Percentiles rank a stretch among this genome's conserved stretches.
phyloP scores from a whole-genome alignment of 805 yeast species.

The Candida glaebosa region DNA sequence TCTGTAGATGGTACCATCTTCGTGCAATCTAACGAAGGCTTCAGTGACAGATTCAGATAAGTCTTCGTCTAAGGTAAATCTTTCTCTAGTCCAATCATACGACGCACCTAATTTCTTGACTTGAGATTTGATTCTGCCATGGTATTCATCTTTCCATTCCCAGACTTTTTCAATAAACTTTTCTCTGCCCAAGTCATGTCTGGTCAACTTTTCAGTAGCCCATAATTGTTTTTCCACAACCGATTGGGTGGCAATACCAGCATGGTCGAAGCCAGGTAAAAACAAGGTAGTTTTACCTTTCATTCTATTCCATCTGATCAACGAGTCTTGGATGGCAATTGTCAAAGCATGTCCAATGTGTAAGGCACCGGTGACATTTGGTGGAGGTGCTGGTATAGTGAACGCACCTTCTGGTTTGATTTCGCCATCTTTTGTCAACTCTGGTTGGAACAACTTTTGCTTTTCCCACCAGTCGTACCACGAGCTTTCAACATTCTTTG shows the following conservation, averaged over 20 bases:
- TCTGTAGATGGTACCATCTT: constrained; percentile 93
- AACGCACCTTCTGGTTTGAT: constrained; percentile 80
- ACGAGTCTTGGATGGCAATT: constrained; percentile 88
- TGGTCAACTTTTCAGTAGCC: constrained; percentile 82
- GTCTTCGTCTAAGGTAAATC: constrained; percentile 83
- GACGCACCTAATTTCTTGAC: constrained; percentile 90
- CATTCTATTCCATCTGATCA: constrained; percentile 95
- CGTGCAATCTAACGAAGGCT: constrained; percentile 87
- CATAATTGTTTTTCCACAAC: constrained; percentile 95
- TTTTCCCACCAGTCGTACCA: constrained; percentile 98
- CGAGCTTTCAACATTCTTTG: constrained; percentile 88
- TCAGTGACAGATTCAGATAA: constrained; percentile 79
- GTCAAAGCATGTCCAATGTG: constrained; percentile 99
- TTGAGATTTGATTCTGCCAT: constrained; percentile 78
- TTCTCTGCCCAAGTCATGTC: constrained; percentile 95
- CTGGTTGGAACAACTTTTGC: constrained; percentile 85
- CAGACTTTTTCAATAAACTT: constrained; percentile 83
- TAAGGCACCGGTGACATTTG: constrained; percentile 97
- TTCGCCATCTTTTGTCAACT: constrained; percentile 69
- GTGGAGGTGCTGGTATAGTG: constrained; percentile 98
- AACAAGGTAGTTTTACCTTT: constrained; percentile 90
- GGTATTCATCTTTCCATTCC: constrained; percentile 98
- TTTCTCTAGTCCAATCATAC: constrained; percentile 94
- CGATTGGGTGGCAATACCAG: constrained; percentile 98
- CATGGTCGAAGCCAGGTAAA: constrained; percentile 97